Base-by-base conservation (phyloP, 148 eudicot species). In the Limonium bicolor region DNA sequence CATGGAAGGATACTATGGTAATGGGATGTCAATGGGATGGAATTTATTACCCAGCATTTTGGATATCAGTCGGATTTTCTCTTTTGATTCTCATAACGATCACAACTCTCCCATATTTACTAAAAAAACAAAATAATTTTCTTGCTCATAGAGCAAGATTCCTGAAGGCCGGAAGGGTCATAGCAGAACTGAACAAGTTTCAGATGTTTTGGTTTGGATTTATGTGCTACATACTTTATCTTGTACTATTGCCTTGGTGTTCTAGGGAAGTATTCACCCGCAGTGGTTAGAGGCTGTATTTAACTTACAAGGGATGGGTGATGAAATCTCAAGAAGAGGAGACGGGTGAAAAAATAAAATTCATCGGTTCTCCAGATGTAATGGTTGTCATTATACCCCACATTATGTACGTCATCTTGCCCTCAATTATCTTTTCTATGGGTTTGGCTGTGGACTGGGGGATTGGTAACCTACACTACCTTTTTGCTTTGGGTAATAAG, bases 21-120 rank as follows among this genome's bases (percentile, higher is more conserved):
- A 83, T 88, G 94, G 97, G 97, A 19, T 83, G 92, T 51, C 94
- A 88, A 43, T 83, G 84, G 92, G 77, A 44, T 41, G 70, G 73
- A 26, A 50, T 88, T 36, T 88, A 88, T 61, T 60, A 61, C 55
- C 97, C 81, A 3, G 48, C 83, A 45, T 66, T 88, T 19, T 88
- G 73, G 63, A 40, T 64, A 8, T 66, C 62, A 45, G 54, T 70
- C 26, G 55, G 70, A 32, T 31, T 58, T 28, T 37, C 39, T 39
- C 58, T 72, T 36, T 54, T 73, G 17, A 26, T 64, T 48, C 78
- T 88, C 62, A 26, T 88, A 19, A 48, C 75, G 57, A 86, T 86
- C 12, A 66, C 62, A 38, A 53, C 64, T 42, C 15, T 70, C 25
- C 48, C 52, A 7, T 31, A 19, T n/a, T 49, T 71, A 32, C 63